phyloP scores from a whole-genome alignment of 768 basidiomycete genomes.

The Chiua virens region DNA sequence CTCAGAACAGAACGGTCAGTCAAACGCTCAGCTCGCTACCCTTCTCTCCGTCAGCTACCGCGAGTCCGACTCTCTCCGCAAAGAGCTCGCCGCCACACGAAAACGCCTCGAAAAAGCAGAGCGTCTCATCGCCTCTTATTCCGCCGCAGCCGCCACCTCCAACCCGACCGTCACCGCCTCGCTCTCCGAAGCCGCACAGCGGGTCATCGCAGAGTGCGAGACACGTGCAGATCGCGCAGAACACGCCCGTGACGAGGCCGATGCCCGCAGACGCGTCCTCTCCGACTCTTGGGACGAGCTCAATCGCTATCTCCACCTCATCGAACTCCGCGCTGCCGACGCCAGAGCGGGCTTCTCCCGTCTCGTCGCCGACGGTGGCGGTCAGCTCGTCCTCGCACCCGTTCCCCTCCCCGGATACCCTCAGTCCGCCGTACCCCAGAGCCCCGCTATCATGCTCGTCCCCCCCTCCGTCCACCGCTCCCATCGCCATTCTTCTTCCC shows the following conservation, averaged over 20 bases:
- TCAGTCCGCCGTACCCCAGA: slow-evolving; percentile 4
- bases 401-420: slow-evolving; percentile 31
- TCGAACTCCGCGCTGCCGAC: slow-evolving; percentile 50
- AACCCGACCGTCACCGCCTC: slow-evolving; percentile 16
- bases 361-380: slow-evolving; percentile 45
- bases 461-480: slow-evolving; percentile 22
- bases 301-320: slow-evolving; percentile 43
- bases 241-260: slow-evolving; percentile 53
- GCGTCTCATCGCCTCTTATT: slow-evolving; percentile 36
- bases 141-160: slow-evolving; percentile 13
- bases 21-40: slow-evolving; percentile 54
- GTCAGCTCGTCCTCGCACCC: slow-evolving; percentile 39
- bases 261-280: slow-evolving; percentile 44
- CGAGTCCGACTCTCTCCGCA: slow-evolving; percentile 51
- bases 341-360: slow-evolving; percentile 48
- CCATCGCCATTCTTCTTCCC: slow-evolving; percentile 21
- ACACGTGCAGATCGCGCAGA: slow-evolving; percentile 51
- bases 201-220: slow-evolving; percentile 46
- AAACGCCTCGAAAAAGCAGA: slow-evolving; percentile 59
- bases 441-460: slow-evolving; percentile 29
- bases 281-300: slow-evolving; percentile 52
- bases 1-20: slow-evolving; percentile 26
- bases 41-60: slow-evolving; percentile 55
- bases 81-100: slow-evolving; percentile 41
- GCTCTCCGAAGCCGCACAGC: slow-evolving; percentile 34